Percentiles rank a stretch among this genome's conserved stretches.
Conservation (phyloP, 257 asterid species). For the Jacaranda copaia region DNA sequence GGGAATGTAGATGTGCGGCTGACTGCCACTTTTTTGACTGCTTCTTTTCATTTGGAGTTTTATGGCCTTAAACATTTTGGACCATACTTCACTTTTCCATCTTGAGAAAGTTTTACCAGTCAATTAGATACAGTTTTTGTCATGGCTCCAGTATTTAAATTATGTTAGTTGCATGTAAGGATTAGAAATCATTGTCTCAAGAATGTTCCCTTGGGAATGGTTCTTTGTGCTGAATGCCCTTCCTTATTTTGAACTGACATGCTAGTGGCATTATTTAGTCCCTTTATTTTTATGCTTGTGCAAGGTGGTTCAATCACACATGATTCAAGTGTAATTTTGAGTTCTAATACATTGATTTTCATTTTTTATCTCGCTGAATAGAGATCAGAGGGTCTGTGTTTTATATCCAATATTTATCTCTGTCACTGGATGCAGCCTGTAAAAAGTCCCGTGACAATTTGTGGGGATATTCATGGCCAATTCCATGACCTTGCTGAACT, state of each 20-base stretch:
- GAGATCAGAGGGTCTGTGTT: background rate
- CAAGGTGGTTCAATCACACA: background rate
- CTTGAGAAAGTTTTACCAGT: slow-evolving; percentile 15
- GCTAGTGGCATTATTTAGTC: background rate
- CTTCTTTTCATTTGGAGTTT: background rate
- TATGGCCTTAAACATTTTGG: background rate
- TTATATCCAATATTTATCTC: slow-evolving; percentile 34
- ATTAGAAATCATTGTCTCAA: background rate
- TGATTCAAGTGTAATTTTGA: background rate
- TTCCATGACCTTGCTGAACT: slow-evolving; percentile 97
- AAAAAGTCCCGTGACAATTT: slow-evolving; percentile 92
- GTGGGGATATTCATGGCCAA: slow-evolving; percentile 98
- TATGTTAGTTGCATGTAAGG: background rate
- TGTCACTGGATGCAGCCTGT: slow-evolving; percentile 81
- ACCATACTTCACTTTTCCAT: background rate
- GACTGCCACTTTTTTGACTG: slow-evolving; percentile 1
- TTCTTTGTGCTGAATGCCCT: background rate
- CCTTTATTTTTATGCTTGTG: background rate
- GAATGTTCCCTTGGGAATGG: slow-evolving; percentile 3
- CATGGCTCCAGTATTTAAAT: slow-evolving; percentile 7
- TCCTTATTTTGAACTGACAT: background rate
- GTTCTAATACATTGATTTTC: background rate
- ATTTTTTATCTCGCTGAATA: background rate
- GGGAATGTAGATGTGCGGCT: slow-evolving; percentile 1
- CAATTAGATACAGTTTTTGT: background rate